A percentile compares a stretch with the other conserved stretches of the same genome.
phyloP scores from a whole-genome alignment of 805 yeast species.

The Candida maesae region DNA sequence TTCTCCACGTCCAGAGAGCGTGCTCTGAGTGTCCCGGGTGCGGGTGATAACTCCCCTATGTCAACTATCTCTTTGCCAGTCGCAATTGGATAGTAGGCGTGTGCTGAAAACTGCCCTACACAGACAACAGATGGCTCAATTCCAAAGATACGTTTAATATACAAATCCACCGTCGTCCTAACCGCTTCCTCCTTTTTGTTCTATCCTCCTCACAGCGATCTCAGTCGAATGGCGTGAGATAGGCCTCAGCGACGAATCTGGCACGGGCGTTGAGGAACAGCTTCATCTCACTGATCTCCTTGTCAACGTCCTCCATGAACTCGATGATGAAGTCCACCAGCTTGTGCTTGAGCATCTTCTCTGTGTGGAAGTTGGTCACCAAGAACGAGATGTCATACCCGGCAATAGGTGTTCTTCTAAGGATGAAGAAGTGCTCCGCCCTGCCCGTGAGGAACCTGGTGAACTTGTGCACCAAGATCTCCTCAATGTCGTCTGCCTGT shows the following conservation, averaged over 20 bases:
- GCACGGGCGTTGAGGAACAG: conserved; percentile 96
- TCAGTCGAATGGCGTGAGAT: conserved; percentile 83
- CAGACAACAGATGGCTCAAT: too few species aligned
- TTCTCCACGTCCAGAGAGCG: too few species aligned
- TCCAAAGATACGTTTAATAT: too few species aligned
- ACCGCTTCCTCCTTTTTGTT: not conserved
- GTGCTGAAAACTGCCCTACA: too few species aligned
- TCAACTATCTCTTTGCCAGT: too few species aligned
- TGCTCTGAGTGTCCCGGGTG: too few species aligned
- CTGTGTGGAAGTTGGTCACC: conserved; percentile 92
- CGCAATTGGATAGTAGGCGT: too few species aligned
- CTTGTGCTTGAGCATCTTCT: conserved; percentile 91
- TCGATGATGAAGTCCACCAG: conserved; percentile 95
- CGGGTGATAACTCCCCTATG: too few species aligned
- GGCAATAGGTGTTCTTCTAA: conserved; percentile 85
- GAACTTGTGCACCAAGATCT: conserved; percentile 89
- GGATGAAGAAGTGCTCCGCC: conserved; percentile 89
- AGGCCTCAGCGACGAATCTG: conserved; percentile 95
- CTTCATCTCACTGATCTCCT: conserved; percentile 98
- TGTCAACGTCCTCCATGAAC: conserved; percentile 98
- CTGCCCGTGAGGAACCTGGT: conserved; percentile 91
- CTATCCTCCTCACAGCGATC: too few species aligned
- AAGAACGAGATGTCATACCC: conserved; percentile 93
- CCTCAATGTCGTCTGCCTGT: conserved; percentile 97
- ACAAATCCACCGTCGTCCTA: too few species aligned